These are phyloP conservation scores for Aspergillus sp. DNA, from an alignment of 2,329 filamentous ascomycete genomes.

Conservation along the genomic window DNA sequence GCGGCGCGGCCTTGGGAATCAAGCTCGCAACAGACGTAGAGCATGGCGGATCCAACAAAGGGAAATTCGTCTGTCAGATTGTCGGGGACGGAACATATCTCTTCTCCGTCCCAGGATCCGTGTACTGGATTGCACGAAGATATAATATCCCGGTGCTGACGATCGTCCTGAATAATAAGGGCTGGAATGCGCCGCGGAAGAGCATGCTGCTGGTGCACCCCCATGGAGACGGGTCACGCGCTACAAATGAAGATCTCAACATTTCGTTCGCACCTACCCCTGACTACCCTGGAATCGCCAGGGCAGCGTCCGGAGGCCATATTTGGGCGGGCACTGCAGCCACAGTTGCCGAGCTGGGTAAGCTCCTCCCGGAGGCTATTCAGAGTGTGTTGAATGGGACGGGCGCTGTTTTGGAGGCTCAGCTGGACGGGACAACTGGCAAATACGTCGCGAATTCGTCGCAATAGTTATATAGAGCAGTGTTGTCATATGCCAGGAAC, in stretches of 20 bases:
- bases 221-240: constrained; percentile 60
- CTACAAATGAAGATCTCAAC: constrained; percentile 63
- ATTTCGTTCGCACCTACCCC: constrained; percentile 66
- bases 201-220: constrained; percentile 66
- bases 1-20: constrained; percentile 72
- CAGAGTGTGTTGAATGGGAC: constrained; percentile 48
- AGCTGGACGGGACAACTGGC: constrained; percentile 56
- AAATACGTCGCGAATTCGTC: constrained; percentile 44
- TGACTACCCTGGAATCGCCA: constrained; percentile 67
- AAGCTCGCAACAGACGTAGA: constrained; percentile 65
- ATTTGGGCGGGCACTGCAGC: constrained; percentile 24
- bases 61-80: constrained; percentile 62
- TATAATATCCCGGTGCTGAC: constrained; percentile 67
- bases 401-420: constrained; percentile 63
- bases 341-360: too few relatives aligned
- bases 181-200: constrained; percentile 66
- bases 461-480: too few relatives aligned
- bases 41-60: constrained; percentile 51
- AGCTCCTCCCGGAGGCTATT: too few relatives aligned
- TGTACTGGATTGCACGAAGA: constrained; percentile 67
- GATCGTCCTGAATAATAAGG: constrained; percentile 69
- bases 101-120: constrained; percentile 63
- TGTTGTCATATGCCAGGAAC: too few relatives aligned
- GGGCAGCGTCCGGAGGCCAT: constrained; percentile 62
- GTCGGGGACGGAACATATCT: constrained; percentile 69